Percentiles rank a stretch among this genome's conserved stretches.
These are phyloP conservation scores for Mortierella sp. DNA, from an alignment of 371 early-diverging fungal genomes.

Conservation along the genomic window DNA sequence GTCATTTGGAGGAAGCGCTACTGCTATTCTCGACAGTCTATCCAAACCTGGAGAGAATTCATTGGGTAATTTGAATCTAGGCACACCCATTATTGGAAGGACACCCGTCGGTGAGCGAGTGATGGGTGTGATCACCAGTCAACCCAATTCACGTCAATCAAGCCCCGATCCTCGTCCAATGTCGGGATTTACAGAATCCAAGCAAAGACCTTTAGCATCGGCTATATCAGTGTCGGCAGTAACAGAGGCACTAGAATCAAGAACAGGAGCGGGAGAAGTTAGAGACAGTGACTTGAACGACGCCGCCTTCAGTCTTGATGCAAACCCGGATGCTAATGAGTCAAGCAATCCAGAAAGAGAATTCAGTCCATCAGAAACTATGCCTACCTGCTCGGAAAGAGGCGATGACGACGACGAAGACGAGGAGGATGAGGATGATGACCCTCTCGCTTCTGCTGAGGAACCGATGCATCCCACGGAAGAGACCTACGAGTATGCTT, in stretches of 20 bases:
- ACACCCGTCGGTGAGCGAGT: slow-evolving; percentile 22
- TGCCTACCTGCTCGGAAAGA: slow-evolving; percentile 24
- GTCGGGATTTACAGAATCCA: background rate
- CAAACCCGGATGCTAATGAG: background rate
- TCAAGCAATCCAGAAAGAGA: background rate
- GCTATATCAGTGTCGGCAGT: background rate
- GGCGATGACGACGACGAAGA: slow-evolving; percentile 25
- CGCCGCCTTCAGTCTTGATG: background rate
- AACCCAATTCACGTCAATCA: slow-evolving; percentile 43
- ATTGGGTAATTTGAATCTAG: slow-evolving; percentile 33
- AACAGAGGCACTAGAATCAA: background rate
- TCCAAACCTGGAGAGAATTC: slow-evolving; percentile 52
- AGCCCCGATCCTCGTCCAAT: slow-evolving; percentile 30
- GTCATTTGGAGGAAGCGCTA: slow-evolving; percentile 32
- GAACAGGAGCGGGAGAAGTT: background rate
- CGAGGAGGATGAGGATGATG: slow-evolving; percentile 9
- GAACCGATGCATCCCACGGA: slow-evolving; percentile 11
- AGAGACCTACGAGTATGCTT: background rate
- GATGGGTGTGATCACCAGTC: slow-evolving; percentile 51
- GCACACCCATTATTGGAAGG: slow-evolving; percentile 24
- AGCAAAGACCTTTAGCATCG: background rate
- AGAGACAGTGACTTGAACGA: background rate
- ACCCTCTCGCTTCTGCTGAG: slow-evolving; percentile 2
- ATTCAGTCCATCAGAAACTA: slow-evolving; percentile 5
- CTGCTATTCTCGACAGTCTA: slow-evolving; percentile 40